Evolutionary conservation across 257 asterid genomes (phyloP).

Genomic region (Eustoma russellianum): DNA sequence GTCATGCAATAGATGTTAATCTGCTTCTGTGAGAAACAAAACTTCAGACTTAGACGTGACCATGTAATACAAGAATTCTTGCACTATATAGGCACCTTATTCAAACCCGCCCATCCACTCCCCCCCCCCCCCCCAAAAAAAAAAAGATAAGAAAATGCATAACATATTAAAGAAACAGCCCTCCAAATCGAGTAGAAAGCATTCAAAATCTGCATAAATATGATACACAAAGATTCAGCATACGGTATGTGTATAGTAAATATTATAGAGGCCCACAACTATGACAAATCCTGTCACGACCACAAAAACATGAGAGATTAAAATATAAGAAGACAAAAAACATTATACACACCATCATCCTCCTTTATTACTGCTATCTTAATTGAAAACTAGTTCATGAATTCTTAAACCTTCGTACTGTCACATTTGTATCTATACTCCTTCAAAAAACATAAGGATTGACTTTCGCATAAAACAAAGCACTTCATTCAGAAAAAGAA

Average conservation of each 20-base stretch:
- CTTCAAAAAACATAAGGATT: too few species aligned
- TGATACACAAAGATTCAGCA: conserved; percentile 13
- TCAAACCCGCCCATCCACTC: too few species aligned
- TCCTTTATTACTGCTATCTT: too few species aligned
- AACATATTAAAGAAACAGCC: conserved; percentile 18
- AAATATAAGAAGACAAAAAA: too few species aligned
- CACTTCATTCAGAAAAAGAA: too few species aligned
- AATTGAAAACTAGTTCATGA: too few species aligned
- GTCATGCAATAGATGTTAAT: conserved; percentile 14
- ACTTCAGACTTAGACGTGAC: conserved; percentile 3
- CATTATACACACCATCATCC: too few species aligned
- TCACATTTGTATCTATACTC: too few species aligned
- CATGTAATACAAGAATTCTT: background rate
- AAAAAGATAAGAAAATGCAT: too few species aligned
- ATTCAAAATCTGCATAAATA: conserved; percentile 25
- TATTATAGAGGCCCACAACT: conserved; percentile 30
- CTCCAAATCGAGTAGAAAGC: conserved; percentile 58
- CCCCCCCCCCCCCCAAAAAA: conserved; percentile 10
- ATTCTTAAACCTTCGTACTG: too few species aligned
- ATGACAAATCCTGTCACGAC: conserved; percentile 21
- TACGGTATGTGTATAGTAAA: conserved; percentile 1
- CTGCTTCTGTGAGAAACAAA: conserved; percentile 17
- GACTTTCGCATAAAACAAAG: too few species aligned
- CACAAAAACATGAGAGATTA: conserved; percentile 13
- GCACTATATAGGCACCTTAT: conserved; percentile 16